A percentile compares a stretch with the other conserved stretches of the same genome.
Conservation (phyloP, 2,329 filamentous ascomycete species). For the Aspergillus viridinutans region DNA sequence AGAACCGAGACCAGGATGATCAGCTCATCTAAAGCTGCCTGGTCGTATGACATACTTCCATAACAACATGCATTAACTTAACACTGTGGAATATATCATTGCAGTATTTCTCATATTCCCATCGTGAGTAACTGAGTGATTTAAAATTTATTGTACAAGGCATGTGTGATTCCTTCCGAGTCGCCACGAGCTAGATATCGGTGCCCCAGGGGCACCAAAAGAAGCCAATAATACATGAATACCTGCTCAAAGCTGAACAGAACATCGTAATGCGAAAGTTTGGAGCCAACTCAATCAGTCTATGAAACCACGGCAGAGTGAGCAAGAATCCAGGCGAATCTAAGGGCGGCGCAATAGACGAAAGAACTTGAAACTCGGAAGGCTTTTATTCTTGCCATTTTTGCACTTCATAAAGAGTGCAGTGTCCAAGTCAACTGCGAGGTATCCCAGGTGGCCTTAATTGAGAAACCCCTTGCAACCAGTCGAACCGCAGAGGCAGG, state of each 20-base stretch:
- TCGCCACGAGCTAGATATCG: neutral
- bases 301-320: neutral
- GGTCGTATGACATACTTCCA: neutral
- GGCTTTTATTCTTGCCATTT: neutral
- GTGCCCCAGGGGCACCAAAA: constrained; percentile 13
- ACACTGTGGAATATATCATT: neutral
- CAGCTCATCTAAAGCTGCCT: neutral
- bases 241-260: constrained; percentile 8
- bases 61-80: neutral
- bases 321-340: neutral
- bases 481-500: constrained; percentile 91
- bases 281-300: neutral
- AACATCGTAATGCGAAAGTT: constrained; percentile 7
- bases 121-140: neutral
- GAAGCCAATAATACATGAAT: constrained; percentile 6
- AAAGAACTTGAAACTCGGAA: neutral
- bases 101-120: neutral
- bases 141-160: constrained; percentile 23
- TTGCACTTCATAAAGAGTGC: neutral
- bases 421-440: neutral
- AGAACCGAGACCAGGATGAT: neutral
- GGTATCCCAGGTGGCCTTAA: constrained; percentile 44
- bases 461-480: constrained; percentile 99
- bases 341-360: neutral
- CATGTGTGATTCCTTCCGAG: constrained; percentile 14